These are phyloP conservation scores for Gastroboletus turbinatus DNA, from an alignment of 1,284 basidiomycete genomes.

Conservation along the genomic window DNA sequence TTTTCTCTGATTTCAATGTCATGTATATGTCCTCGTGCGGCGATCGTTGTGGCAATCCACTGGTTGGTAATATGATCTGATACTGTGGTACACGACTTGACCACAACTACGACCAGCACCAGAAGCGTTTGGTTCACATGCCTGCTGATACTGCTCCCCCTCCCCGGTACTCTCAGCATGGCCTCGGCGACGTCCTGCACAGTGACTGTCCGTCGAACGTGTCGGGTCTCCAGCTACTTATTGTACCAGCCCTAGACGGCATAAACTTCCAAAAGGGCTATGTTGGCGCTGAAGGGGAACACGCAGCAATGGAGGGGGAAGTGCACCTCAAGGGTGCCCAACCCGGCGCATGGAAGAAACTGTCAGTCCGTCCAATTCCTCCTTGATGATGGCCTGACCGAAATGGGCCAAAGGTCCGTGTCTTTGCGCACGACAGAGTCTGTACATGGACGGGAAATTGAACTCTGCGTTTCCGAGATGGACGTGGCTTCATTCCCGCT, in stretches of 20 bases:
- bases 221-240: slow-evolving; percentile 54
- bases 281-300: slow-evolving; percentile 75
- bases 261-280: slow-evolving; percentile 79
- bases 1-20: slow-evolving; percentile 7
- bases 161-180: slow-evolving; percentile 39
- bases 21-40: slow-evolving; percentile 18
- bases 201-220: slow-evolving; percentile 11
- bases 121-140: slow-evolving; percentile 19
- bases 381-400: slow-evolving; percentile 10
- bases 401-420: slow-evolving; percentile 49
- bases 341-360: slow-evolving; percentile 57
- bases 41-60: slow-evolving; percentile 11
- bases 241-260: slow-evolving; percentile 62
- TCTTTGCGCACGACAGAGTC: slow-evolving; percentile 66
- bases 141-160: slow-evolving; percentile 38
- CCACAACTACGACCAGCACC: slow-evolving; percentile 29
- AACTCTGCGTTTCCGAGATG: slow-evolving; percentile 56
- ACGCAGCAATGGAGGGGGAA: slow-evolving; percentile 79
- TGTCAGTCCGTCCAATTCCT: slow-evolving; percentile 43
- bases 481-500: slow-evolving; percentile 46
- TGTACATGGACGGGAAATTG: slow-evolving; percentile 58
- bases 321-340: slow-evolving; percentile 72
- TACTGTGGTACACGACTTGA: slow-evolving; percentile 13
- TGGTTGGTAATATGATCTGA: slow-evolving; percentile 3
- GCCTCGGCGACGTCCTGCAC: slow-evolving; percentile 18